phyloP scores from a whole-genome alignment of 345 rosid genomes.

The Eucalyptus tenuipes region DNA sequence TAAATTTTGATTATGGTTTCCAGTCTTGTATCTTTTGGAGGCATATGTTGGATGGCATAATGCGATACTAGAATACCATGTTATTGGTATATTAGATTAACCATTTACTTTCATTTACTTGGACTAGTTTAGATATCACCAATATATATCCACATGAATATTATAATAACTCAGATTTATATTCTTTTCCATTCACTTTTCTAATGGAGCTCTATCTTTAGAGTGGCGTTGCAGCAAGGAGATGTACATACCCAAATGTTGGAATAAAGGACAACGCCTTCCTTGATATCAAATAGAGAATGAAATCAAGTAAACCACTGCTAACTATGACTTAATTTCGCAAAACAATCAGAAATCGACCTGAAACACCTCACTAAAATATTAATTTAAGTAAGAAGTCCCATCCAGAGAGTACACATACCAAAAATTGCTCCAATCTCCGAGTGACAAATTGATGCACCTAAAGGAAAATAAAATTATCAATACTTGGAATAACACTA shows the following conservation, averaged over 20 bases:
- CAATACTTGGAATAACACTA: not conserved
- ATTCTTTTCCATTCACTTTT: not conserved
- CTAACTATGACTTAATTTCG: not conserved
- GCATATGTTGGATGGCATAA: no score
- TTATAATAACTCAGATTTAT: not conserved
- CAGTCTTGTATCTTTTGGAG: no score
- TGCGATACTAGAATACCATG: no score
- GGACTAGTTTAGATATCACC: not conserved
- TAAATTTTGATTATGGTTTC: no score
- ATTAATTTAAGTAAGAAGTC: not conserved
- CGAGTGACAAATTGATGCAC: slow-evolving; percentile 71
- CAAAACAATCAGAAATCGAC: not conserved
- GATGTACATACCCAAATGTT: not conserved
- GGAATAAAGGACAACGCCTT: not conserved
- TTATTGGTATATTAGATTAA: not conserved
- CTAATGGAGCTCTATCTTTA: not conserved
- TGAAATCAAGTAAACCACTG: not conserved
- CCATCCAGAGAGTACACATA: slow-evolving; percentile 2
- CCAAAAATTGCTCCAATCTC: slow-evolving; percentile 93
- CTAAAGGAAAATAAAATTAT: slow-evolving; percentile 14
- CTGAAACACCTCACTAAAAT: not conserved
- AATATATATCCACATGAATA: not conserved
- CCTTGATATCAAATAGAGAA: not conserved
- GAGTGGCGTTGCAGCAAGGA: not conserved
- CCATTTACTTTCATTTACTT: not conserved